Evolutionary conservation across 768 basidiomycete genomes (phyloP), one percentile per base, ranked within the genome.

Genomic region (Leccinum barrowsii): DNA sequence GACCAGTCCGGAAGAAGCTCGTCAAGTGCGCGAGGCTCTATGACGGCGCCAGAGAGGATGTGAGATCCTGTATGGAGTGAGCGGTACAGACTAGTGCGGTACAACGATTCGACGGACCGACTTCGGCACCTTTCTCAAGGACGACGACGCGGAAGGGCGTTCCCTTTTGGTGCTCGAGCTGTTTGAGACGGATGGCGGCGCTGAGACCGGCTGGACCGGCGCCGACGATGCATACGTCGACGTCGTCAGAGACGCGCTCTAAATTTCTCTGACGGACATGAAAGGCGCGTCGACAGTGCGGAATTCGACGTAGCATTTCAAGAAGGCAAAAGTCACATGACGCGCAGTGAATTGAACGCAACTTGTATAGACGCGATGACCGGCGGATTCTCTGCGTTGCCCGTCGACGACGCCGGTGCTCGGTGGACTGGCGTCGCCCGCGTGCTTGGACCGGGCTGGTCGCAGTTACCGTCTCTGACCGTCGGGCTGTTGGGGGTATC

Each of bases 161-260:
- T 0, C 89, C 92, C 46, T 78, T 82, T 70, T 93, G 86, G 64
- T 82, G 74, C 67, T 94, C 92, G 24, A 97, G 84, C 74, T 98
- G 95, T 75, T 96, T 98, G 54, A 99, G 76, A 5, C 94, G 83
- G 59, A 98, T 98, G 5, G 94, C 96, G n/a, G 96, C 94, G 62
- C 87, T 89, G 60, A 99, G 81, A 6, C 97, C 96, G 0, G 97
- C 96, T 0, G 97, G 97, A 3, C 95, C 97, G 3, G 83, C 95
- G 10, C 96, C 96, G 56, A 97, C 94, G 68, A 99, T 98, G 72
- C 94, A 96, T 35, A 98, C 94, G 66, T 99, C 96, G 35, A 95
- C 94, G 47, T 93, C 85, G 67, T 98, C 97, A 46, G 86, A 82
- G n/a, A 85, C 85, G 12, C 94, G 83, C 62, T 97, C 91, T 17